Evolutionary conservation across 805 yeast genomes (phyloP).

Genomic region (Torulaspora maleeae): DNA sequence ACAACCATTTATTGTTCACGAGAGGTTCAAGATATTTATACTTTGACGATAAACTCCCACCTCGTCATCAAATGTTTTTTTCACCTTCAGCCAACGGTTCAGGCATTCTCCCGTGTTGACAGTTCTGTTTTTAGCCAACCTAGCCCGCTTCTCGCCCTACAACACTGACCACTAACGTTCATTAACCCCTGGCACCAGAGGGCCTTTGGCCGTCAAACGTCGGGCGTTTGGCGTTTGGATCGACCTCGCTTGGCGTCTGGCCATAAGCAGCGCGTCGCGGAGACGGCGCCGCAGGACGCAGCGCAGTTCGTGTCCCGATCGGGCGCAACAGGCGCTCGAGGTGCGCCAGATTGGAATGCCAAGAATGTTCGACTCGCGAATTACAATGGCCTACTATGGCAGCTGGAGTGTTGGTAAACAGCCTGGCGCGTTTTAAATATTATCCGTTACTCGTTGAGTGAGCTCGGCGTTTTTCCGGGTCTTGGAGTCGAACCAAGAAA

Average conservation of each 20-base stretch:
- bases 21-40: neutral
- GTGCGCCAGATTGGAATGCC: neutral
- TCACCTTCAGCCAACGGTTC: neutral
- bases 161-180: neutral
- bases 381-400: no score
- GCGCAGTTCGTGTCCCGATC: neutral
- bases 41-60: neutral
- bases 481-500: slow-evolving; percentile 16
- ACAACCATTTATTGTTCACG: neutral
- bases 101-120: neutral
- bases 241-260: neutral
- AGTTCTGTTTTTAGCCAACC: slow-evolving; percentile 3
- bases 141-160: neutral
- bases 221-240: no score
- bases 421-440: neutral
- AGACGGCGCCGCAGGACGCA: neutral
- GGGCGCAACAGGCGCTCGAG: neutral
- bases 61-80: neutral
- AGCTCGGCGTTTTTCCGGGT: neutral
- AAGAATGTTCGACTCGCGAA: neutral
- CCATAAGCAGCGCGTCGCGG: neutral
- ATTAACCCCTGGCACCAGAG: no score
- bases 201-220: no score
- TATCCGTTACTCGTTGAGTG: neutral
- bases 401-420: neutral